A percentile compares a stretch with the other conserved stretches of the same genome.
Evolutionary conservation across 73 alveolate species (phyloP).

Genomic region (Durusdinium trenchii): DNA sequence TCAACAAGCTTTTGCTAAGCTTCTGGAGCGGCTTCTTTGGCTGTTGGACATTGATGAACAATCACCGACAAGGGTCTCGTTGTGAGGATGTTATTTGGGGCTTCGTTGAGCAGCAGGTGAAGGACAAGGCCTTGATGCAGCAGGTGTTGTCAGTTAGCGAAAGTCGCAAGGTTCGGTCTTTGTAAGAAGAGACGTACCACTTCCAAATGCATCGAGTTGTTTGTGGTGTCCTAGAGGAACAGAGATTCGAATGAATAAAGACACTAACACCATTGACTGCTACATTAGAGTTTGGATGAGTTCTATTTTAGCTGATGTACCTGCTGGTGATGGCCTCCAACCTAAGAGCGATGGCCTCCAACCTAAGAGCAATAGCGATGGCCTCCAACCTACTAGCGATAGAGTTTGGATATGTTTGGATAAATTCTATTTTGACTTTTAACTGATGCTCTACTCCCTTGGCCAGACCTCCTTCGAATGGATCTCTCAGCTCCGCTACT

Average conservation of each 20-base stretch:
- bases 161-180: neutral
- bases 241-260: no score
- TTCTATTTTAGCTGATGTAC: no score
- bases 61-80: no score
- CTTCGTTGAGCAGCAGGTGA: constrained; percentile 76
- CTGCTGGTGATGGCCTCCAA: no score
- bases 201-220: neutral
- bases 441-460: neutral
- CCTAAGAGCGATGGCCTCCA: no score
- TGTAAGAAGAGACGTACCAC: neutral
- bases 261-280: no score
- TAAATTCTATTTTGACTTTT: neutral
- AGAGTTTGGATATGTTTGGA: constrained; percentile 97
- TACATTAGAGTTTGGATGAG: no score
- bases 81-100: constrained; percentile 94
- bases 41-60: no score
- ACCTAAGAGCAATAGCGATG: no score
- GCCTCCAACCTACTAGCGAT: no score
- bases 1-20: no score
- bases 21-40: no score
- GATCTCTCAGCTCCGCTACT: constrained; percentile 99
- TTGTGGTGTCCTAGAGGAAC: constrained; percentile 2
- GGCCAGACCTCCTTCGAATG: constrained; percentile 99
- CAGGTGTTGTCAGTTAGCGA: neutral
- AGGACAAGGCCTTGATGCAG: constrained; percentile 54